These are phyloP conservation scores for Oryza meridionalis DNA, from an alignment of 176 grass and related monocot genomes.

Conservation along the genomic window DNA sequence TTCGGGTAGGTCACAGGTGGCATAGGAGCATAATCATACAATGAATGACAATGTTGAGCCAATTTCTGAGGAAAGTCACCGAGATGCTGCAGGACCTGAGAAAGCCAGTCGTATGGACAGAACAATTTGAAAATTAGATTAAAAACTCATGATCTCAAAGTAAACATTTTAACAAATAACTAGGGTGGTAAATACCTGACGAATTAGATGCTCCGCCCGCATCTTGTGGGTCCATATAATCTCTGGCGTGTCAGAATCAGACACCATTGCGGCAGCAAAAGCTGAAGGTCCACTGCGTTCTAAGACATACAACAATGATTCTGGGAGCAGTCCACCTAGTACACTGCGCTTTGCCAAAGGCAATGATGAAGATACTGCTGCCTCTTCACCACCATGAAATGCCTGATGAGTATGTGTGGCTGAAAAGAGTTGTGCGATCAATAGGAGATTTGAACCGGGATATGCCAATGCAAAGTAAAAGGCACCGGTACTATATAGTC, in stretches of 20 bases:
- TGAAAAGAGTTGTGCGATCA: conserved; percentile 87
- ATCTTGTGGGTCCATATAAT: conserved; percentile 99
- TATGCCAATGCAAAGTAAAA: conserved; percentile 96
- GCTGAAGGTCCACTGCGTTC: conserved; percentile 87
- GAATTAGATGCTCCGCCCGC: conserved; percentile 95
- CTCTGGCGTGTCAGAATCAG: conserved; percentile 99
- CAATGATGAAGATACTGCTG: conserved; percentile 86
- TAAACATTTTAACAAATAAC: conserved; percentile 27
- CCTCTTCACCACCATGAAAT: conserved; percentile 99
- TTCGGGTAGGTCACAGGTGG: conserved; percentile 97
- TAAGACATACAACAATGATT: conserved; percentile 94
- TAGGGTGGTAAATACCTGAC: conserved; percentile 59
- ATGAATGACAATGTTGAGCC: conserved; percentile 89
- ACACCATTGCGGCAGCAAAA: conserved; percentile 93
- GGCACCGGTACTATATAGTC: conserved; percentile 86
- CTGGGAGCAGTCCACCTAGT: conserved; percentile 88
- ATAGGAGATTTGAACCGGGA: conserved; percentile 93
- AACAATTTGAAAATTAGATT: conserved; percentile 26
- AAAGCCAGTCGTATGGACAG: conserved; percentile 44
- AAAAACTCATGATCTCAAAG: conserved; percentile 30
- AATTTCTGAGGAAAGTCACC: conserved; percentile 99
- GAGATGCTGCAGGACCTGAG: conserved; percentile 92
- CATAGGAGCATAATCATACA: conserved; percentile 99
- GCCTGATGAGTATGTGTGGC: conserved; percentile 95
- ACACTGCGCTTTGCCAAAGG: conserved; percentile 96